Percentiles rank a stretch among this genome's conserved stretches.
These are phyloP conservation scores for Metschnikowia gruessii DNA, from an alignment of 805 yeast species.

Conservation along the genomic window DNA sequence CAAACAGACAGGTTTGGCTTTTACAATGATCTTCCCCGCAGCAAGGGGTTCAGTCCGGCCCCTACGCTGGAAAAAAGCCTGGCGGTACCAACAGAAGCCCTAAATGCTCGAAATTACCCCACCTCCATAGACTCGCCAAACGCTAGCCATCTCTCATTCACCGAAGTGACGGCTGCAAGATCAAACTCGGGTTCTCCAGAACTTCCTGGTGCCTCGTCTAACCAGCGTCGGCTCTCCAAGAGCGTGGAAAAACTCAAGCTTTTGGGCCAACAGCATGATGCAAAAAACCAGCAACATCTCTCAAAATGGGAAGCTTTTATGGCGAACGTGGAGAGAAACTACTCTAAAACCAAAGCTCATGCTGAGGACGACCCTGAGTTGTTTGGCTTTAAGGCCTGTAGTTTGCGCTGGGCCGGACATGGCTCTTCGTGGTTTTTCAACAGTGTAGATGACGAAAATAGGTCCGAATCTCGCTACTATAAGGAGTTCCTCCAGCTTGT, in stretches of 20 bases:
- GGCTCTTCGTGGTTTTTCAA: constrained; percentile 10
- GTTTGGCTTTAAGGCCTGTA: constrained; percentile 41
- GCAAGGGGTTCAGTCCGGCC: no score
- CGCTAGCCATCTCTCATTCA: not conserved
- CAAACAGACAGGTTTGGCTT: constrained; percentile 52
- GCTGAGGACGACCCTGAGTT: constrained; percentile 21
- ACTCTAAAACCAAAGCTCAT: constrained; percentile 17
- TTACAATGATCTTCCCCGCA: constrained; percentile 17
- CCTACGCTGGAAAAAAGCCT: no score
- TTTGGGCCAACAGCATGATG: constrained; percentile 45
- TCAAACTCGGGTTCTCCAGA: not conserved
- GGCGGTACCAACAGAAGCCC: not conserved
- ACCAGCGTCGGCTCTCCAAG: not conserved
- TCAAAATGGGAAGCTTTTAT: constrained; percentile 48
- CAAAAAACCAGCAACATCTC: constrained; percentile 35
- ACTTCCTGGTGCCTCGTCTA: not conserved
- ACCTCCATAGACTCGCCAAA: not conserved
- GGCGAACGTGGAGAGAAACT: constrained; percentile 27
- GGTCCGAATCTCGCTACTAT: constrained; percentile 8
- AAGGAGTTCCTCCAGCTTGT: constrained; percentile 29
- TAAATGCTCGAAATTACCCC: not conserved
- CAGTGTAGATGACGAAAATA: constrained; percentile 22
- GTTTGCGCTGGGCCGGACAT: constrained; percentile 23
- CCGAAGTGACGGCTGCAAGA: not conserved
- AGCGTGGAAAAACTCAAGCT: constrained; percentile 32